Base-by-base conservation (phyloP, 1,284 basidiomycete genomes). In the Boletus calvinii region DNA sequence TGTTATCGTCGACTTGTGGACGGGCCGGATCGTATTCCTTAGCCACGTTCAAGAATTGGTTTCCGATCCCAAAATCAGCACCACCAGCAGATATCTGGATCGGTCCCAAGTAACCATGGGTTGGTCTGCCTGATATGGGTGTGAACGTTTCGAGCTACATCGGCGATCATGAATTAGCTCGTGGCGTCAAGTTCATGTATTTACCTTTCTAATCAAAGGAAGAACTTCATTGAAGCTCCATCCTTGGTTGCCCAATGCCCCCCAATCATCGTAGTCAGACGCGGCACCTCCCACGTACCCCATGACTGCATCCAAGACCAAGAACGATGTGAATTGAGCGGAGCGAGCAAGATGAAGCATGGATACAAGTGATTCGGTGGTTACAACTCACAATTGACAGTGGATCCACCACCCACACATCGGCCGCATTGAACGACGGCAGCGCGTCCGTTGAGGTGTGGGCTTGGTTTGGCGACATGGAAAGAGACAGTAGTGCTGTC, bases 201-300 rank as follows among this genome's bases (percentile, higher is more conserved):
- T 24, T 35, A 79, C 81, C 72, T 82, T 80, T 55, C 71, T 75
- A 22, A 83, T 57, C 4, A 83, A 64, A 0, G 83, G 79, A 18
- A 83, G 74, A 13, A 83, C 1, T 26, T 62, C 47, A 15, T 31
- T 22, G 22, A 59, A 77, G 12, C 78, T 72, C 83, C 82, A 84
- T 1, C 81, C 82, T 15, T 71, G 63, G 55, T 84, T 83, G 0
- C 72, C 70, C 20, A 79, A 65, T 2, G 68, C 57, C 52, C 76
- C 74, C 81, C 81, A 83, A 46, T 76, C 79, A 45, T 83, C 78
- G 49, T 77, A 84, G 59, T 84, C 82, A 0, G 81, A 82, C 5
- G 78, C 74, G 12, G 76, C 67, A 0, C 77, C 76, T 9, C 83
- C 76, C 7, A 73, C 78, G 51, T 84, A 84, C 63, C 78, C 72